phyloP scores from a whole-genome alignment of 306 rosid species.

The Citrullus mucosospermus region DNA sequence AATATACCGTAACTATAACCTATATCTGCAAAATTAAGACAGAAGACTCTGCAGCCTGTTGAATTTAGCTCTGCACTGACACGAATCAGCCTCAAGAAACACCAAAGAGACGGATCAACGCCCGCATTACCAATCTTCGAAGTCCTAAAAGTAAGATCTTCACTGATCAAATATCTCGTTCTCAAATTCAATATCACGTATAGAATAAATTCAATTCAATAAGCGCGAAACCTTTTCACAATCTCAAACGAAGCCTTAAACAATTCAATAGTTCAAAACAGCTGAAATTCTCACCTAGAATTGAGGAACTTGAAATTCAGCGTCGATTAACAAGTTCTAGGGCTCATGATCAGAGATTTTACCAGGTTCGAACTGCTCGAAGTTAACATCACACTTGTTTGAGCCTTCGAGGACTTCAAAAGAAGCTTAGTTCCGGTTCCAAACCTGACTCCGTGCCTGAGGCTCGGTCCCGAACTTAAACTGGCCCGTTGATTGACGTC shows the following conservation, averaged over 20 bases:
- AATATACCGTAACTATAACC: conserved; percentile 2
- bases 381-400: conserved; percentile 7
- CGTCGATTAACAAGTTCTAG: conserved; percentile 5
- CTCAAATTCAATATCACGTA: conserved; percentile 16
- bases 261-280: background rate
- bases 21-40: background rate
- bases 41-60: background rate
- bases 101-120: conserved; percentile 37
- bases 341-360: conserved; percentile 9
- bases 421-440: conserved; percentile 26
- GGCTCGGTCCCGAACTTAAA: conserved; percentile 6
- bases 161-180: conserved; percentile 9
- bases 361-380: conserved; percentile 5
- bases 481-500: background rate
- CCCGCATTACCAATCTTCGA: conserved; percentile 27
- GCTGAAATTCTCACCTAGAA: conserved; percentile 5
- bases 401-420: conserved; percentile 14
- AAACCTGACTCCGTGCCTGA: conserved; percentile 7
- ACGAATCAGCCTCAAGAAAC: conserved; percentile 30
- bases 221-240: background rate
- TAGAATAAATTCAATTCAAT: background rate
- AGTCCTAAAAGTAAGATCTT: conserved; percentile 29
- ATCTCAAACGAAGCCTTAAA: background rate
- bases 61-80: conserved; percentile 22
- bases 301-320: conserved; percentile 9